phyloP scores from a whole-genome alignment of 257 asterid genomes.

The Primulina huaijiensis region DNA sequence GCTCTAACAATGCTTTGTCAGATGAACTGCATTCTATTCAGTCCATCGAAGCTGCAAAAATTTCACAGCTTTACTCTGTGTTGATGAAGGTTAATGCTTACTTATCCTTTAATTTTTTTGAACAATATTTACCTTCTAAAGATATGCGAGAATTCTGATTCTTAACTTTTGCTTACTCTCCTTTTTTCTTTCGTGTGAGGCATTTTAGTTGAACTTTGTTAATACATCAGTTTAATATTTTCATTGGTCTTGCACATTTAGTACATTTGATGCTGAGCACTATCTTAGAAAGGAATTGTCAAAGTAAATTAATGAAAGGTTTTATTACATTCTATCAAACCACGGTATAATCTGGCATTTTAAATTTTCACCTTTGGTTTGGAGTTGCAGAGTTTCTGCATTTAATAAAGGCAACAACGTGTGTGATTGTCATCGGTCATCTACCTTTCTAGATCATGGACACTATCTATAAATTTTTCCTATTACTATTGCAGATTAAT shows the following conservation, averaged over 20 bases:
- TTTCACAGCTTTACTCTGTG: conserved; percentile 55
- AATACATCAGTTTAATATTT: neutral
- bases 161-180: conserved; percentile 12
- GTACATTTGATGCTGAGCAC: conserved; percentile 12
- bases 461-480: conserved; percentile 16
- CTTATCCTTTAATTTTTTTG: conserved; percentile 14
- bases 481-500: conserved; percentile 53
- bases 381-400: conserved; percentile 6
- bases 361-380: conserved; percentile 17
- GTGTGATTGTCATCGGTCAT: conserved; percentile 15
- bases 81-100: conserved; percentile 64
- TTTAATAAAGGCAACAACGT: neutral
- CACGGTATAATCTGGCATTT: neutral
- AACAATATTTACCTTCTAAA: conserved; percentile 9
- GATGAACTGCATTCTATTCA: conserved; percentile 29
- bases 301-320: conserved; percentile 5
- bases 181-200: neutral
- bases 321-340: neutral
- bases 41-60: conserved; percentile 54
- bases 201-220: conserved; percentile 1
- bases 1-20: conserved; percentile 27
- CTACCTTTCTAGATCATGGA: conserved; percentile 15
- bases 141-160: conserved; percentile 20
- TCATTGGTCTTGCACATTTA: no score
- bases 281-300: neutral